phyloP scores from a whole-genome alignment of 768 basidiomycete species.

The Harrya chromipes region DNA sequence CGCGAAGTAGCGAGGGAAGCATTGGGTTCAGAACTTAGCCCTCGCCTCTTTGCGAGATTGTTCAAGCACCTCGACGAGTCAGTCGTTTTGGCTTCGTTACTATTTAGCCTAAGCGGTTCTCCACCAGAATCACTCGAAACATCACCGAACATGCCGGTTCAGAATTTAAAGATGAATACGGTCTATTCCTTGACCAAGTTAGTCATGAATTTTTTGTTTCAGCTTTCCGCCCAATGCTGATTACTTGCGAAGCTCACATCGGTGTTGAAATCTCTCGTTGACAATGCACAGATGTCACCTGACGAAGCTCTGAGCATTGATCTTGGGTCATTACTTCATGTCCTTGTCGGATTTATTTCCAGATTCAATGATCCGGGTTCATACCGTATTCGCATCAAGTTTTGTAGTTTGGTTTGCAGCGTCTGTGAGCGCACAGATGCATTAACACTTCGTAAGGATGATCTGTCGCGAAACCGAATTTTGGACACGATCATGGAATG shows the following conservation, averaged over 20 bases:
- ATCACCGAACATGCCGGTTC: slow-evolving; percentile 47
- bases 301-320: slow-evolving; percentile 65
- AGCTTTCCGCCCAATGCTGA: slow-evolving; percentile 9
- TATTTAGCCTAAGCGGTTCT: not conserved
- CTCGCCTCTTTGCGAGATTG: slow-evolving; percentile 61
- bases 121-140: slow-evolving; percentile 46
- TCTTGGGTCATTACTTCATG: slow-evolving; percentile 55
- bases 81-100: slow-evolving; percentile 23
- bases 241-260: slow-evolving; percentile 54
- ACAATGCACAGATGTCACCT: slow-evolving; percentile 55
- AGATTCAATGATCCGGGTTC: slow-evolving; percentile 53
- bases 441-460: slow-evolving; percentile 65
- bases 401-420: slow-evolving; percentile 68
- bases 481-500: slow-evolving; percentile 79
- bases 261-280: slow-evolving; percentile 75
- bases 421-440: slow-evolving; percentile 61
- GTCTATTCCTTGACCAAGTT: slow-evolving; percentile 74
- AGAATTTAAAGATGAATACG: slow-evolving; percentile 37
- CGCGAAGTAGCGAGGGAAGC: slow-evolving; percentile 83
- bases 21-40: slow-evolving; percentile 74
- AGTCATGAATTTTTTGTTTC: slow-evolving; percentile 4
- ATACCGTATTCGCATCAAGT: slow-evolving; percentile 69
- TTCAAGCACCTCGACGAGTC: slow-evolving; percentile 75
- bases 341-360: slow-evolving; percentile 63
- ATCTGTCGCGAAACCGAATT: slow-evolving; percentile 60